These are phyloP conservation scores for Beauveria medogensis DNA, from an alignment of 2,329 filamentous ascomycete genomes.

Conservation along the genomic window DNA sequence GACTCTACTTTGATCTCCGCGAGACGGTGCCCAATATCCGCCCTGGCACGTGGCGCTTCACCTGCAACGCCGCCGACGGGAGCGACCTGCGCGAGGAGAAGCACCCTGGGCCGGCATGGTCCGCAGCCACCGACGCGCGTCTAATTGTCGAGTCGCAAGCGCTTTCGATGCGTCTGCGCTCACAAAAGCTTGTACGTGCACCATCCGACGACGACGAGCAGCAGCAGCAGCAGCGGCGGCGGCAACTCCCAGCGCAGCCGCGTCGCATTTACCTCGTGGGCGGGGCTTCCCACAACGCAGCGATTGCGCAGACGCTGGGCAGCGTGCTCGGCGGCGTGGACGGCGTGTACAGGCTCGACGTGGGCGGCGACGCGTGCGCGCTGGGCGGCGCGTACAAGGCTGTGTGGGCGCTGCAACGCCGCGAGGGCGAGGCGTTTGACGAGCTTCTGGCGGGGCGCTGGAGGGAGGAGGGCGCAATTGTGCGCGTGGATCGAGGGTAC, in stretches of 20 bases:
- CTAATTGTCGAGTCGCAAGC: constrained; percentile 92
- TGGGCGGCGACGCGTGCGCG: constrained; percentile 91
- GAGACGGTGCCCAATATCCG: constrained; percentile 92
- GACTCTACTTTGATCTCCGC: constrained; percentile 89
- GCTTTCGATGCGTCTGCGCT: constrained; percentile 80
- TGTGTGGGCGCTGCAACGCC: constrained; percentile 77
- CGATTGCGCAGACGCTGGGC: constrained; percentile 77
- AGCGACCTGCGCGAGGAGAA: constrained; percentile 34
- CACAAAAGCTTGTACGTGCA: constrained; percentile 61
- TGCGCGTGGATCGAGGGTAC: constrained; percentile 78
- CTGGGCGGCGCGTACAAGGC: constrained; percentile 93
- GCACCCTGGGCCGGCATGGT: constrained; percentile 28
- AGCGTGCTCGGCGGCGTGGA: constrained; percentile 84
- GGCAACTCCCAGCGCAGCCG: constrained; percentile 68
- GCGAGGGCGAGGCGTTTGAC: constrained; percentile 69
- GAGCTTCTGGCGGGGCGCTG: constrained; percentile 76
- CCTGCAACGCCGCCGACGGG: constrained; percentile 45
- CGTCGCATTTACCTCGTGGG: constrained; percentile 90
- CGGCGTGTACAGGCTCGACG: constrained; percentile 87
- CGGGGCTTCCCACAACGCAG: constrained; percentile 80
- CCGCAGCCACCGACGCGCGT: constrained; percentile 66
- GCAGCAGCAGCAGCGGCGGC: constrained; percentile 13
- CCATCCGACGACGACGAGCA: constrained; percentile 21
- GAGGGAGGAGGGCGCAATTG: constrained; percentile 76
- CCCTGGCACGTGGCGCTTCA: constrained; percentile 81